Evolutionary conservation across 257 asterid species (phyloP), one percentile per base, ranked within the genome.

Genomic region (Salvia rosmarinus): DNA sequence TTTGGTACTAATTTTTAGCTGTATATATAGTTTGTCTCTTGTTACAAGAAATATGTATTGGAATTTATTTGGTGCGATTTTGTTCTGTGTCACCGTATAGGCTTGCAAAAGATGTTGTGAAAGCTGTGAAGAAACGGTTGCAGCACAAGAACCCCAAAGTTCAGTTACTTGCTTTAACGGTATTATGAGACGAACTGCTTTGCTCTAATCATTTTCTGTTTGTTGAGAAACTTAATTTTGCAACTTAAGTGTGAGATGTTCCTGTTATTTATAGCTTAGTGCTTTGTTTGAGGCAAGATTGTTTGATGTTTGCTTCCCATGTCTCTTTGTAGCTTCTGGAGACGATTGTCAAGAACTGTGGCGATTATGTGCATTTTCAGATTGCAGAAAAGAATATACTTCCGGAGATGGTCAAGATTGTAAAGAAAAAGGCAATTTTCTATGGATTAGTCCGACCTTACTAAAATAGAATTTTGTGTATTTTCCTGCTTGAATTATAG

Each of bases 281-380:
- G 9, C 19, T 8, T 50, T 19, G 35, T 25, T 54, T 32, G 57
- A 46, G 49, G 19, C 25, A 2, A 16, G 42, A 43, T 56, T 65
- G 61, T 42, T 52, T 61, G 4, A 5, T 52, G 63, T 66, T 30
- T 23, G 73, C 65, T 72, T 8, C 28, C 56, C 28, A 54, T 62
- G 42, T 73, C 19, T 69, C 52, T 40, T 67, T 71, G 34, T 74
- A 91, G 99, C 96, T 95, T 78, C 86, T 91, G 80, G 98, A 95
- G 88, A 89, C 89, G 70, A 88, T 95, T 94, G 95, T 95, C 82
- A 91, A 95, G 90, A 95, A 95, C 88, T 91, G 99, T 77, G 98
- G 96, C 20, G 98, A 92, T 81, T 83, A 70, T 61, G 85, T 89
- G 79, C 99, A 95, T 84, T 88, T 90, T 60, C 99, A 88, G 83